Base-by-base conservation (phyloP, 352 stramenopile species). In the Phytopythium chamaehyphon region DNA sequence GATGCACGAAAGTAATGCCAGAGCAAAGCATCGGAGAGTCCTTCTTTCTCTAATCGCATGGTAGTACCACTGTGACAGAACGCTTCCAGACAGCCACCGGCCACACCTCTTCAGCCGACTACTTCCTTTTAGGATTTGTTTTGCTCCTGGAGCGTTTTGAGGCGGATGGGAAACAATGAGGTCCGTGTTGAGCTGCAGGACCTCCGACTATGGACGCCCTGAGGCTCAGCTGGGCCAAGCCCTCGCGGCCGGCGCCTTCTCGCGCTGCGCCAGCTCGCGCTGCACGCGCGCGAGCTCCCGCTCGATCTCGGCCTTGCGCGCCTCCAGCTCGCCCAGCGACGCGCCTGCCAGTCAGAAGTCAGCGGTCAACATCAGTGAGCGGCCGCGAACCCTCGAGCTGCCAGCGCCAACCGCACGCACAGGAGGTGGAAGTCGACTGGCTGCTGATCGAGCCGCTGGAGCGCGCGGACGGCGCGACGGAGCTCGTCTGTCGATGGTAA, bases 301-400 rank as follows among this genome's bases (percentile, higher is more conserved):
- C 45, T 83, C 72, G 46, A 88, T 88, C 46, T 82, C 60, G n/a
- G 40, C 58, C 50, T 86, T 88, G 43, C 72, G 74, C 19, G 57
- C 51, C 51, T 88, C 77, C 21, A 88, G 53, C 11, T 81, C 72
- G 0, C 68, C 67, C 24, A 88, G 54, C 10, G 74, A 88, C 11
- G 67, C 62, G 35, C 49, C 76, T 88, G 44, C 0, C 5, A 18
- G 5, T 2, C 31, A 36, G n/a, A n/a, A n/a, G 42, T n/a, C 18
- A 36, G 18, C 10, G 33, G 35, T 8, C 40, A 33, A 31, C 14
- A 26, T 12, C 22, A n/a, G n/a, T 16, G 23, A 15, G 3, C 10
- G n/a, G 28, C 7, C 28, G 9, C 5, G 9, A 33, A 33, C 28
- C 28, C 28, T 33, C 28, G 9, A 33, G 28, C 28, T 33, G 28